phyloP scores from a whole-genome alignment of 768 basidiomycete genomes.

The Boletus rubroflammeus region DNA sequence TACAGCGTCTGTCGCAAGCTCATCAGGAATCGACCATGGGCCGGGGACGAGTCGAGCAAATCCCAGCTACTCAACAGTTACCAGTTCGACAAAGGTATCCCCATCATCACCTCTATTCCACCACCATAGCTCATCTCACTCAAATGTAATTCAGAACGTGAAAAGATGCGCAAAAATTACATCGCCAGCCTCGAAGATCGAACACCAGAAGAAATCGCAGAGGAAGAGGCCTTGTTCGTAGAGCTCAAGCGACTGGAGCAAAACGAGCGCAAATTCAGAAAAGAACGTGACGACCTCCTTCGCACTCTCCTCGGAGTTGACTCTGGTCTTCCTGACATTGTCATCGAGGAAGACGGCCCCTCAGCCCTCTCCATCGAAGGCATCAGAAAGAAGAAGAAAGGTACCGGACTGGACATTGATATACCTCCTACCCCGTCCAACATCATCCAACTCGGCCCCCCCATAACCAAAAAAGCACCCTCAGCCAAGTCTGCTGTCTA shows the following conservation, averaged over 20 bases:
- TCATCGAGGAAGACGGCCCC: slow-evolving; percentile 58
- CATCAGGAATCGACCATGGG: slow-evolving; percentile 78
- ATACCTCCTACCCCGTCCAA: slow-evolving; percentile 34
- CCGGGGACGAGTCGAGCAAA: slow-evolving; percentile 75
- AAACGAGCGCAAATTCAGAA: slow-evolving; percentile 81
- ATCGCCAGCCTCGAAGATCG: slow-evolving; percentile 82
- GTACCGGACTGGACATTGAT: slow-evolving; percentile 29
- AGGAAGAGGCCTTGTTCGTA: slow-evolving; percentile 92
- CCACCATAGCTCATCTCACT: background rate
- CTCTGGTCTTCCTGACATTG: slow-evolving; percentile 74
- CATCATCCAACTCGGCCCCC: slow-evolving; percentile 37
- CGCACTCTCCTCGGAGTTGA: slow-evolving; percentile 83
- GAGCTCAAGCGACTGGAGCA: slow-evolving; percentile 96
- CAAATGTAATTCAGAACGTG: slow-evolving; percentile 57
- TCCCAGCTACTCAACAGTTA: slow-evolving; percentile 65
- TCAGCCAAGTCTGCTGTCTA: slow-evolving; percentile 55
- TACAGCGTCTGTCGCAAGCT: slow-evolving; percentile 88
- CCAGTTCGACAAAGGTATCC: slow-evolving; percentile 81
- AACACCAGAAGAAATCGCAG: slow-evolving; percentile 84
- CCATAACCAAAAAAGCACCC: slow-evolving; percentile 36
- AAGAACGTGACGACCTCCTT: slow-evolving; percentile 84
- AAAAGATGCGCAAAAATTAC: slow-evolving; percentile 85
- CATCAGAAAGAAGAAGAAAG: slow-evolving; percentile 55
- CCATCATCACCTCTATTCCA: background rate
- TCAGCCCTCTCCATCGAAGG: slow-evolving; percentile 43